Evolutionary conservation across 768 basidiomycete genomes (phyloP).

Genomic region (Cubamyces sp.): DNA sequence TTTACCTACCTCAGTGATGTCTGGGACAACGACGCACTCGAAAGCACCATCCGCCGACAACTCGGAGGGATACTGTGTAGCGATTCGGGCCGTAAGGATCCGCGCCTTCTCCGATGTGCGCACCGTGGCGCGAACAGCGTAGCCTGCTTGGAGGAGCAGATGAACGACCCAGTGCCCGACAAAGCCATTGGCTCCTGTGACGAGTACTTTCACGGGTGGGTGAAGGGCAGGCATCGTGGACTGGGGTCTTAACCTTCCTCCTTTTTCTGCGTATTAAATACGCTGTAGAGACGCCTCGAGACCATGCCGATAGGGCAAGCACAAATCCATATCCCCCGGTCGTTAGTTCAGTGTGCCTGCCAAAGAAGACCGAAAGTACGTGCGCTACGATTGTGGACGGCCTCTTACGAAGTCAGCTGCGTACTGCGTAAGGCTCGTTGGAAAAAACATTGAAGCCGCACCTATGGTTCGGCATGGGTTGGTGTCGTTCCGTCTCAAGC

Average conservation of each 20-base stretch:
- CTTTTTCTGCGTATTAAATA: no score
- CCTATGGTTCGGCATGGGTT: no score
- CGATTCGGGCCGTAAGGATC: constrained; percentile 53
- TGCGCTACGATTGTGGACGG: no score
- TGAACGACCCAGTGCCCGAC: constrained; percentile 60
- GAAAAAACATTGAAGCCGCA: no score
- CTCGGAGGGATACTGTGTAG: neutral
- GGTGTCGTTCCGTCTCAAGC: no score
- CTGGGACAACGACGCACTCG: neutral
- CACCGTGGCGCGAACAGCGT: constrained; percentile 63
- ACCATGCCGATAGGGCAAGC: no score
- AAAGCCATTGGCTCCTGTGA: constrained; percentile 61
- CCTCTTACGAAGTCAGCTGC: no score
- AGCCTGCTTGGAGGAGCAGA: constrained; percentile 60
- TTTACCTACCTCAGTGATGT: neutral
- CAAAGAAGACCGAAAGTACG: no score
- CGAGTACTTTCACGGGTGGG: constrained; percentile 44
- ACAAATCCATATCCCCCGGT: no score
- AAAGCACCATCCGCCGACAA: neutral
- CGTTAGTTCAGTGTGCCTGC: no score
- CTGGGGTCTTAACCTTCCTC: neutral
- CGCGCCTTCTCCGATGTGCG: constrained; percentile 59
- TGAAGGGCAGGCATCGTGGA: constrained; percentile 38
- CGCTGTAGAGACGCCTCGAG: no score
- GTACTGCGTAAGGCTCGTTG: no score